Evolutionary conservation across 139 green algal genomes (phyloP), one percentile per base, ranked within the genome.

Genomic region (Yamagishiella unicocca): DNA sequence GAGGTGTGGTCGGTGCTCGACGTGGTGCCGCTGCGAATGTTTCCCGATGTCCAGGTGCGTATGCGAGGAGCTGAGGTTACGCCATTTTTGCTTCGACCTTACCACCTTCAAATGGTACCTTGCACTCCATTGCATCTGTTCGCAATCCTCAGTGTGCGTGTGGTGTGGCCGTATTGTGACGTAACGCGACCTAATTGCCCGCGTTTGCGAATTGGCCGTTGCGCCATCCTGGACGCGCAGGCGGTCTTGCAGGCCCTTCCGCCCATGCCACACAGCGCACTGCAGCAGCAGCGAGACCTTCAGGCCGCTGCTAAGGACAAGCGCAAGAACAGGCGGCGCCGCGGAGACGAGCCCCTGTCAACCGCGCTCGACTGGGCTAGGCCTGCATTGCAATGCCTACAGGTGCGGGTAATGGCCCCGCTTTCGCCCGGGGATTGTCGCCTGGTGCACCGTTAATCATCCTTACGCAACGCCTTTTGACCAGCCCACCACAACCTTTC

Each of bases 1-100:
- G 50, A 82, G 86, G 55, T 87, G n/a, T 87, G 80, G 80, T 68
- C 64, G 31, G 87, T 84, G 40, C 31, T 88, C 40, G 87, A 90
- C 25, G 79, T 88, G 25, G 50, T 66, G 29, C 87, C 87, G 50
- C 71, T 90, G 78, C 55, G 87, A 19, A 31, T 64, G 37, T 70
- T 88, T 25, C 79, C 55, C 1, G 55, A 77, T 2, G 38, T 90
- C 0, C 67, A 77, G 85, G 85, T 90, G 40, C 38, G 76, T 1
- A 58, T 12, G 50, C 14, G 31, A 1, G 38, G 37, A n/a, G 5
- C 62, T 21, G 29, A 67, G 58, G 58, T 33, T 38, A 29, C 61
- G 25, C 22, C 25, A n/a, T 7, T 38, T 70, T 70, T 58, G 50
- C 50, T 58, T 17, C 17, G 14, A 25, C 50, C 17, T 58, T 17